phyloP scores from a whole-genome alignment of 106 monocot genomes.

The Dioscorea zingiberensis region DNA sequence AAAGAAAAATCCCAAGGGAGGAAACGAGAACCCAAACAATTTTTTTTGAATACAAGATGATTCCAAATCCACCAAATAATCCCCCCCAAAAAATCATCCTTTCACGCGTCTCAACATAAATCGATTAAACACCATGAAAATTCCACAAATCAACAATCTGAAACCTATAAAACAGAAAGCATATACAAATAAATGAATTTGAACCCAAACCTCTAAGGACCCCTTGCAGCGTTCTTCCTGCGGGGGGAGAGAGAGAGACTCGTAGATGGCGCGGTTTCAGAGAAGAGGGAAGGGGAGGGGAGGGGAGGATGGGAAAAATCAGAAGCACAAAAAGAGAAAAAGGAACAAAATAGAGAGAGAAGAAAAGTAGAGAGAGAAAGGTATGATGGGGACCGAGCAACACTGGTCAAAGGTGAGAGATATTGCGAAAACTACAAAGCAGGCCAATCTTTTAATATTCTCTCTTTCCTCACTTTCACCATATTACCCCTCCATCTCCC shows the following conservation, averaged over 20 bases:
- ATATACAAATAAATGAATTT: too few relatives aligned
- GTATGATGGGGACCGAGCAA: not conserved
- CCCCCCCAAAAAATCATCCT: too few relatives aligned
- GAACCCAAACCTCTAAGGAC: not conserved
- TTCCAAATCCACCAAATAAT: not conserved
- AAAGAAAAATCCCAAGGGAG: not conserved
- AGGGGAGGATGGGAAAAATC: not conserved
- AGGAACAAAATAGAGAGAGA: not conserved
- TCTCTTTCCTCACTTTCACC: not conserved
- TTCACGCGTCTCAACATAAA: not conserved
- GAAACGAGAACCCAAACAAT: not conserved
- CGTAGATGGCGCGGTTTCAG: not conserved
- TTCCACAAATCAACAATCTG: not conserved
- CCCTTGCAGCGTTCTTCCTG: constrained; percentile 1
- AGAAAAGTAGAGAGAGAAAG: constrained; percentile 10
- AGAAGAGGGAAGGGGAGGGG: constrained; percentile 7
- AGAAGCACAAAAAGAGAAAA: not conserved
- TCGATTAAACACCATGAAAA: not conserved
- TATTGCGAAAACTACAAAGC: constrained; percentile 22
- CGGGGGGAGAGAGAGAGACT: not conserved
- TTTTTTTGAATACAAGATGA: not conserved
- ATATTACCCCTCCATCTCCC: not conserved
- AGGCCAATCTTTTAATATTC: constrained; percentile 1
- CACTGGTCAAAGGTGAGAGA: constrained; percentile 52
- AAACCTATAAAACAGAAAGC: not conserved